Base-by-base conservation (phyloP, 495 filamentous ascomycete species). In the Neurospora sp. region DNA sequence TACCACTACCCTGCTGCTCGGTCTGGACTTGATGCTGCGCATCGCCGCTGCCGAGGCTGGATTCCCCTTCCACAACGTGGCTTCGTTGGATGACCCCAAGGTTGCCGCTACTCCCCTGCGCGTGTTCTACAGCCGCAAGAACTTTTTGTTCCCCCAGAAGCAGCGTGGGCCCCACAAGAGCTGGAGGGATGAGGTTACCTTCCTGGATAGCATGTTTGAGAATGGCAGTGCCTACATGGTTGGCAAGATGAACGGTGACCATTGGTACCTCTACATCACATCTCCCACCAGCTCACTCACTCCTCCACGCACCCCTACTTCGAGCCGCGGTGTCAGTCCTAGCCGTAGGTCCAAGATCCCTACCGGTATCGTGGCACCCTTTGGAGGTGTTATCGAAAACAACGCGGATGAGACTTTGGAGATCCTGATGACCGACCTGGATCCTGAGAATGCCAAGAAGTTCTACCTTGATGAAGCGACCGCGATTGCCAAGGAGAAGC, bases 171-270 rank as follows among this genome's bases (percentile, higher is more conserved):
- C 96, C 68, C 96, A 99, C 80, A 91, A 93, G 72, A 98, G 94
- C 88, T 99, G 96, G 96, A 90, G 93, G 75, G 90, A 98, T 76
- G 96, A 99, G 79, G 96, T 99, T 75, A 90, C 89, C 71, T 96
- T 88, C 74, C 86, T 99, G 73, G 96, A 99, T 83, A 88, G 89
- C 77, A 91, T 92, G 77, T 98, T 98, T 80, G 85, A 91, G 68
- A 91, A 92, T 72, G 96, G 96, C 53, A 98, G 95, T 81, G 96
- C 96, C 40, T 99, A 99, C 83, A 96, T 98, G 94, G 96, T 99
- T 74, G 96, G 96, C 75, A 97, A 97, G 82, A 98, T 98, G 94
- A 99, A 99, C 78, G 95, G 96, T 74, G 96, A 98, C 82, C 96
- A 99, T 78, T 99, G 96, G 96, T 98, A 98, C 78, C 85, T 99